Evolutionary conservation across 257 asterid genomes (phyloP), one percentile per base, ranked within the genome.

Genomic region (Asclepias syriaca): DNA sequence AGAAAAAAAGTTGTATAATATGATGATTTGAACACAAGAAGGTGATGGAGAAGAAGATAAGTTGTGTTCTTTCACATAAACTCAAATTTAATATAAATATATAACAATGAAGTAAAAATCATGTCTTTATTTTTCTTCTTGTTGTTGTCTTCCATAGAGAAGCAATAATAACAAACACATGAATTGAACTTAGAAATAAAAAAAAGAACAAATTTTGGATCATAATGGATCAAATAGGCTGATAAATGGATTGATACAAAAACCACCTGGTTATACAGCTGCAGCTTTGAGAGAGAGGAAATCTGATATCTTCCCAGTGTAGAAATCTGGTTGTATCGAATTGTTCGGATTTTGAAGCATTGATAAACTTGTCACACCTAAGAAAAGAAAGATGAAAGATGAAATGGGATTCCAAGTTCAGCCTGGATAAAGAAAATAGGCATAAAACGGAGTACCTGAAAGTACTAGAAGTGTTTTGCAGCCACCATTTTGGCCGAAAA

Each of bases 401-500:
- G 9, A 60, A 22, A 65, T 40, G 49, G 61, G 45, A 40, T 27
- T 16, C 32, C 13, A 43, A 29, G 24, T 7, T 57, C 11, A 27
- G 22, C 59, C 57, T 60, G 70, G 8, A 43, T 21, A 46, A 3
- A 29, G 48, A 74, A 9, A 18, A 16, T 0, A 51, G 58, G 48
- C 39, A 18, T 15, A 19, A 16, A 34, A 46, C 3, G 2, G 5
- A 34, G 21, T 83, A 88, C 99, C 99, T 80, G 97, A 94, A 59
- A 94, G 95, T 81, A 94, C 99, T 3, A 94, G 99, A 65, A 91
- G 97, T 24, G 97, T 94, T 81, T 88, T 90, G 90, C 99, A 94
- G 2, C 99, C 99, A 66, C 98, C 97, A 49, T 94, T 94, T 81
- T 94, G 95, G 55, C 99, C 99, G 65, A 94, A 94, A 66, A 94